phyloP scores from a whole-genome alignment of 1,139 yeast genomes.

The Suhomyces bribrorum region DNA sequence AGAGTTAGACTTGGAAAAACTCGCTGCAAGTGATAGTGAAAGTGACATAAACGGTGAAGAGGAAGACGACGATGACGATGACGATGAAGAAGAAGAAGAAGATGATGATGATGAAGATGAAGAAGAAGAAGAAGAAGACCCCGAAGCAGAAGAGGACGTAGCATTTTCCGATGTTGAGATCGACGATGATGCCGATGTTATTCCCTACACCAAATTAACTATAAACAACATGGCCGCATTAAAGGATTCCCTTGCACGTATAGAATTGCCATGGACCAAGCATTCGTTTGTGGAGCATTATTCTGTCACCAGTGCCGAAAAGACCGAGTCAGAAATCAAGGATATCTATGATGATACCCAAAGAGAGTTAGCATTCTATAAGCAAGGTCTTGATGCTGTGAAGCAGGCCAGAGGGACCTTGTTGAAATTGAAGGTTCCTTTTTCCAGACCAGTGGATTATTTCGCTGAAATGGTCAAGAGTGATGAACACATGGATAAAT shows the following conservation, averaged over 20 bases:
- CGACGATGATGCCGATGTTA: slow-evolving; percentile 84
- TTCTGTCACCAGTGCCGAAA: slow-evolving; percentile 60
- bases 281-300: slow-evolving; percentile 84
- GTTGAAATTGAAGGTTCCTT: slow-evolving; percentile 71
- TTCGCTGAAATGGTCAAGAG: slow-evolving; percentile 98
- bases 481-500: slow-evolving; percentile 96
- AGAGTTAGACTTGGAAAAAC: slow-evolving; percentile 52
- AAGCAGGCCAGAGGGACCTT: slow-evolving; percentile 68
- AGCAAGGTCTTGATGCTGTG: slow-evolving; percentile 89
- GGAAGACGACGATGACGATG: slow-evolving; percentile 40
- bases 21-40: slow-evolving; percentile 55
- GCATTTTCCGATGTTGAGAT: slow-evolving; percentile 78
- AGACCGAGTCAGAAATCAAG: slow-evolving; percentile 66
- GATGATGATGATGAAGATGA: slow-evolving; percentile 46
- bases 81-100: slow-evolving; percentile 46
- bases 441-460: slow-evolving; percentile 90
- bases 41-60: slow-evolving; percentile 43
- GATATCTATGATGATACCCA: slow-evolving; percentile 96
- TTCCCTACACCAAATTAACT: slow-evolving; percentile 88
- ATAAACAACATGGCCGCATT: slow-evolving; percentile 72
- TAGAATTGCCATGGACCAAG: slow-evolving; percentile 68
- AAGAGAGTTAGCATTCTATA: slow-evolving; percentile 62
- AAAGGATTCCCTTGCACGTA: slow-evolving; percentile 65
- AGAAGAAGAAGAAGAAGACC: slow-evolving; percentile 43
- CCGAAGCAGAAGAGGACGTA: slow-evolving; percentile 58